Evolutionary conservation across 148 eudicot species (phyloP).

Genomic region (Limonium bicolor): DNA sequence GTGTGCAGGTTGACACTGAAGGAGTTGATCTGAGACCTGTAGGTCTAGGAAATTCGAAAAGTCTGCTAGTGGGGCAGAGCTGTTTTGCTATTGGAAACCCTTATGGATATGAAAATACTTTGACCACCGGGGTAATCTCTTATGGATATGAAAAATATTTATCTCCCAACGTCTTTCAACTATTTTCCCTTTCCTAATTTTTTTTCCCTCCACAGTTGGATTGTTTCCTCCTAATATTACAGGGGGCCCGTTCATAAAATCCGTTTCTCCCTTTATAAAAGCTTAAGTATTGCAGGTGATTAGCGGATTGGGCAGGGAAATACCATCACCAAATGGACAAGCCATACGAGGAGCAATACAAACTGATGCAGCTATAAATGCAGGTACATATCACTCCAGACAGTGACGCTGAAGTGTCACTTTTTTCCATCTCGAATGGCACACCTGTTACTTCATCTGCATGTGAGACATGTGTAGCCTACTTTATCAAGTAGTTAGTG

Average conservation of each 20-base stretch:
- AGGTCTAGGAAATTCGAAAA: constrained; percentile 45
- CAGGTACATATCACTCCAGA: too few species aligned
- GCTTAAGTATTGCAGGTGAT: constrained; percentile 43
- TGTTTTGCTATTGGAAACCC: constrained; percentile 97
- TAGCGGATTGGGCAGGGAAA: constrained; percentile 93
- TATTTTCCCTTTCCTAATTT: too few species aligned
- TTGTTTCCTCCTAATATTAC: too few species aligned
- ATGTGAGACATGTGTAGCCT: too few species aligned
- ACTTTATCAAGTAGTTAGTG: too few species aligned
- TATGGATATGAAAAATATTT: neutral
- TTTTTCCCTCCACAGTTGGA: too few species aligned
- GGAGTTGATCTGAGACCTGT: constrained; percentile 57
- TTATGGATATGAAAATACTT: constrained; percentile 83
- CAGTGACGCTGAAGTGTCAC: too few species aligned
- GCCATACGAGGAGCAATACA: constrained; percentile 94
- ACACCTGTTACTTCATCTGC: too few species aligned
- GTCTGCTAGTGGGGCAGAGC: constrained; percentile 72
- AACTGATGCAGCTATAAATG: constrained; percentile 95
- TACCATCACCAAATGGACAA: constrained; percentile 92
- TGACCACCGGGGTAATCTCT: constrained; percentile 77
- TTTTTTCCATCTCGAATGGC: too few species aligned
- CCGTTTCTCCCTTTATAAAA: neutral
- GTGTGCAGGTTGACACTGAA: constrained; percentile 59
- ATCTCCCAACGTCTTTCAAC: neutral
- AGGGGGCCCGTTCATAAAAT: too few species aligned